A percentile compares a stretch with the other conserved stretches of the same genome.
phyloP scores from a whole-genome alignment of 768 basidiomycete species.

The Lactifluus piperatus region DNA sequence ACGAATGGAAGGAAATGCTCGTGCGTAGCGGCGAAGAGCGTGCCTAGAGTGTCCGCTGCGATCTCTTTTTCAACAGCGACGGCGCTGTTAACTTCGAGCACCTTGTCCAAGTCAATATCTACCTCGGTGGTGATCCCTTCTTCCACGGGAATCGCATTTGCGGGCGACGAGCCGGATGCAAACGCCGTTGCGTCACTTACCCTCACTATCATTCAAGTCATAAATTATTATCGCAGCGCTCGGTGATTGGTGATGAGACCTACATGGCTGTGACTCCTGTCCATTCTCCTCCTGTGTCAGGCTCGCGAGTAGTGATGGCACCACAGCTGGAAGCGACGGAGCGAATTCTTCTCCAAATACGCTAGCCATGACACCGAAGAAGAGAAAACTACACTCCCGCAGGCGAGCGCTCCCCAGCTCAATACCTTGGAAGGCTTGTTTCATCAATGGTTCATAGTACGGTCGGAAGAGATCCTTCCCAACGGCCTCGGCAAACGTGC shows the following conservation, averaged over 20 bases:
- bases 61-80: constrained; percentile 99
- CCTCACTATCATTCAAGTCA: constrained; percentile 32
- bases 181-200: constrained; percentile 53
- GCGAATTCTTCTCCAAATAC: constrained; percentile 95
- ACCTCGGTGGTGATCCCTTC: constrained; percentile 55
- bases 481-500: constrained; percentile 95
- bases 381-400: constrained; percentile 93
- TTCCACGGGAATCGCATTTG: constrained; percentile 56
- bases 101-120: constrained; percentile 72
- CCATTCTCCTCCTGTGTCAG: constrained; percentile 79
- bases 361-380: constrained; percentile 97
- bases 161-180: constrained; percentile 64
- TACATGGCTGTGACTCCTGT: constrained; percentile 36
- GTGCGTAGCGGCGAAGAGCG: constrained; percentile 76
- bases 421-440: constrained; percentile 84
- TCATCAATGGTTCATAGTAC: constrained; percentile 96
- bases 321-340: constrained; percentile 73
- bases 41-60: constrained; percentile 91
- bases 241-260: not conserved
- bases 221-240: not conserved
- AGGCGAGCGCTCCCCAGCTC: constrained; percentile 80
- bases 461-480: constrained; percentile 91
- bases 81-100: constrained; percentile 89
- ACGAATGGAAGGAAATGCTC: constrained; percentile 86
- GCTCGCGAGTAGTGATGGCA: constrained; percentile 77